These are phyloP conservation scores for Theileria annulata DNA, from an alignment of 169 alveolate species.

Conservation along the genomic window DNA sequence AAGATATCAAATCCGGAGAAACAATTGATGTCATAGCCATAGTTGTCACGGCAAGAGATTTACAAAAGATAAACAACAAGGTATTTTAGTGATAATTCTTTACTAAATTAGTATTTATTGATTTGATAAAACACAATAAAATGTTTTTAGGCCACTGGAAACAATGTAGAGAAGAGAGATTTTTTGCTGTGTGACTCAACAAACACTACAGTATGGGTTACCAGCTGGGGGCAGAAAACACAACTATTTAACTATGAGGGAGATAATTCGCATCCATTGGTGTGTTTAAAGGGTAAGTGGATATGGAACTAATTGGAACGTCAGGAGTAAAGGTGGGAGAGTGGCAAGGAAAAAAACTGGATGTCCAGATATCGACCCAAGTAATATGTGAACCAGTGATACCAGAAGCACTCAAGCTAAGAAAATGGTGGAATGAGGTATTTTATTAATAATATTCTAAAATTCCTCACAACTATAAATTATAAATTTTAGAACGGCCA, in stretches of 20 bases:
- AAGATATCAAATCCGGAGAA: constrained; percentile 60
- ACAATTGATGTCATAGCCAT: constrained; percentile 73
- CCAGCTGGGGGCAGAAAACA: constrained; percentile 72
- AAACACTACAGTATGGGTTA: constrained; percentile 67
- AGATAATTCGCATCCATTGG: constrained; percentile 45
- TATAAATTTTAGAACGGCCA: constrained; percentile 26
- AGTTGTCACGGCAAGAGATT: constrained; percentile 31
- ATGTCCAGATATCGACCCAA: constrained; percentile 67
- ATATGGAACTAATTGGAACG: no score
- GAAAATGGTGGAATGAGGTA: constrained; percentile 75
- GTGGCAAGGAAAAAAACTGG: constrained; percentile 78
- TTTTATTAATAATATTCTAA: not conserved
- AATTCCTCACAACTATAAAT: not conserved
- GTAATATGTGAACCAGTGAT: constrained; percentile 68
- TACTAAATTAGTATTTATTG: not conserved
- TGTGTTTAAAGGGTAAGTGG: constrained; percentile 51
- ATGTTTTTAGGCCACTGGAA: constrained; percentile 62
- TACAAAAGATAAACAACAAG: constrained; percentile 37
- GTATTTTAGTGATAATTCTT: not conserved
- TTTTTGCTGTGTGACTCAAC: constrained; percentile 62
- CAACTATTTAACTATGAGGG: constrained; percentile 17
- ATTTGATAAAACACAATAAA: constrained; percentile 3
- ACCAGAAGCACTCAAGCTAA: constrained; percentile 62
- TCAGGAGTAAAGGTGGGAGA: constrained; percentile 69
- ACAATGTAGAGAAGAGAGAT: constrained; percentile 69